Evolutionary conservation across 371 early-diverging fungal species (phyloP).

Genomic region (Zychaea mexicana): DNA sequence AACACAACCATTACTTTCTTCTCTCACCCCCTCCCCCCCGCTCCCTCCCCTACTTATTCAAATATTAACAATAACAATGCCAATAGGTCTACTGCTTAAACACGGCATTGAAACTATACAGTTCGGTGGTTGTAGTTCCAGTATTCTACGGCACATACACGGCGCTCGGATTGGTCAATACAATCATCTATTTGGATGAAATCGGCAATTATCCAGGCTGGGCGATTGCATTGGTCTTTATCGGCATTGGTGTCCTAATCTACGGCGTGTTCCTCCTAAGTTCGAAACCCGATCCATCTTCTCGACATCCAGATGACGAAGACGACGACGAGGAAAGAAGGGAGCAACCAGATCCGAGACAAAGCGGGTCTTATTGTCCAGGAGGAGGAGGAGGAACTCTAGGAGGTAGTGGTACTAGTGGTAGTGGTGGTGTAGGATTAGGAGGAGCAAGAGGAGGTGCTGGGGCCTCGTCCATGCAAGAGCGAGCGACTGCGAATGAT

Average conservation of each 20-base stretch:
- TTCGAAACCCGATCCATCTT: constrained; percentile 57
- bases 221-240: constrained; percentile 57
- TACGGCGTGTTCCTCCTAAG: constrained; percentile 60
- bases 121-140: constrained; percentile 73
- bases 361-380: too few relatives aligned
- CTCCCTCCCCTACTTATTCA: not conserved
- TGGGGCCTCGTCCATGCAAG: not conserved
- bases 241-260: constrained; percentile 60
- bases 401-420: not conserved
- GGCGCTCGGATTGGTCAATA: constrained; percentile 65
- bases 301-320: constrained; percentile 11
- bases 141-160: constrained; percentile 73
- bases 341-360: too few relatives aligned
- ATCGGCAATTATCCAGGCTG: constrained; percentile 61
- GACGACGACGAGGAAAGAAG: constrained; percentile 5
- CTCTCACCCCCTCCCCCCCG: not conserved
- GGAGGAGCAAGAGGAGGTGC: not conserved
- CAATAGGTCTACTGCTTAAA: constrained; percentile 65
- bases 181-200: constrained; percentile 65
- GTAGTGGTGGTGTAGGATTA: not conserved
- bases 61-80: too few relatives aligned
- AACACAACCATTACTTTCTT: not conserved
- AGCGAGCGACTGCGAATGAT: not conserved
- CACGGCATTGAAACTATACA: constrained; percentile 63
- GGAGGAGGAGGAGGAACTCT: not conserved